Percentiles rank a stretch among this genome's conserved stretches.
Conservation (phyloP, 192 early-diverging fungal genomes). For the Powellomyces hirtus region DNA sequence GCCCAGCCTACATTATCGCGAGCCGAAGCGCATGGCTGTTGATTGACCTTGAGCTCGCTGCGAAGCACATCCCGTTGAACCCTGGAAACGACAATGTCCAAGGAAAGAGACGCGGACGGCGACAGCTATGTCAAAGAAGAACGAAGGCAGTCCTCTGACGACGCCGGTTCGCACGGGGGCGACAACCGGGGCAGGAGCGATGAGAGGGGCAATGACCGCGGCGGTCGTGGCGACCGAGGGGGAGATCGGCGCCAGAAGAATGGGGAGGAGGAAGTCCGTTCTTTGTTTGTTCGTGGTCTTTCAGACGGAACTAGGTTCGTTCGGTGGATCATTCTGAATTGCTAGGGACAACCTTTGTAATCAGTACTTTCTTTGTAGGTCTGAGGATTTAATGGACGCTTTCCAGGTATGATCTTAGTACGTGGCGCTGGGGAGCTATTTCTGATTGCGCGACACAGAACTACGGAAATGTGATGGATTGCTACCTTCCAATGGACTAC, state of each 20-base stretch:
- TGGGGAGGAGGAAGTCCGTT: slow-evolving; percentile 15
- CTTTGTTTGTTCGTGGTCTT: slow-evolving; percentile 42
- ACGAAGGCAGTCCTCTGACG: neutral
- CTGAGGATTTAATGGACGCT: slow-evolving; percentile 40
- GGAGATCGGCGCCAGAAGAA: slow-evolving; percentile 18
- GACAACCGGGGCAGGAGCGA: neutral
- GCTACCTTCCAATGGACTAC: slow-evolving; percentile 50
- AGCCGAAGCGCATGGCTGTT: neutral
- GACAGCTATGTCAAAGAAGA: neutral
- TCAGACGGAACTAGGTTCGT: slow-evolving; percentile 36
- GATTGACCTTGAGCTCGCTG: neutral
- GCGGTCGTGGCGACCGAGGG: neutral
- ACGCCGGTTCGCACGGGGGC: neutral
- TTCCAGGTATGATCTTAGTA: slow-evolving; percentile 16
- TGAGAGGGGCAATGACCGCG: neutral
- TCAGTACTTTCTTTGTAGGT: neutral
- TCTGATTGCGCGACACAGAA: slow-evolving; percentile 26
- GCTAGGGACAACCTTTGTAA: neutral
- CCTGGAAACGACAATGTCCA: neutral
- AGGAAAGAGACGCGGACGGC: neutral
- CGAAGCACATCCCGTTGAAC: neutral
- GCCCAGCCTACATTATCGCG: neutral
- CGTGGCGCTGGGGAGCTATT: neutral
- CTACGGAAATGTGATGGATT: slow-evolving; percentile 45
- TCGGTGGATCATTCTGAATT: neutral